Percentiles rank a stretch among this genome's conserved stretches.
These are phyloP conservation scores for Pulveroboletus frians DNA, from an alignment of 768 basidiomycete genomes.

Conservation along the genomic window DNA sequence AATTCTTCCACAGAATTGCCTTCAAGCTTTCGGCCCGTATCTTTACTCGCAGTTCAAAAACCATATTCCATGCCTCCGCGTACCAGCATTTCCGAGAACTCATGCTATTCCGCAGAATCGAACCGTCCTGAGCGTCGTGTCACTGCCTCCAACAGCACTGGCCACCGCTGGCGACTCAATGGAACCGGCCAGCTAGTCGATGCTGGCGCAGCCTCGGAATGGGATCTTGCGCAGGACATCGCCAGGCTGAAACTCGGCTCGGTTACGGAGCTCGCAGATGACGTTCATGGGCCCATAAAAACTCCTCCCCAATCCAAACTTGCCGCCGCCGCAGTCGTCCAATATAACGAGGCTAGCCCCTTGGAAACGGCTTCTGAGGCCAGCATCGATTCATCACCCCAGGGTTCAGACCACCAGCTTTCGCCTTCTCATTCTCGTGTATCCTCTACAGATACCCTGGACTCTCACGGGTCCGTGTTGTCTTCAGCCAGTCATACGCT, in stretches of 20 bases:
- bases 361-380: constrained; percentile 68
- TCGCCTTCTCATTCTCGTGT: constrained; percentile 72
- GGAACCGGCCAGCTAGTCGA: constrained; percentile 59
- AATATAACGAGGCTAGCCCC: constrained; percentile 62
- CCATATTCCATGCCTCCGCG: constrained; percentile 45
- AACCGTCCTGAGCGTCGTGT: constrained; percentile 38
- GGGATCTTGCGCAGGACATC: constrained; percentile 72
- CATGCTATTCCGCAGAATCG: constrained; percentile 17
- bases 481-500: constrained; percentile 54
- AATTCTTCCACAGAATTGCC: constrained; percentile 35
- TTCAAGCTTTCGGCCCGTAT: constrained; percentile 27
- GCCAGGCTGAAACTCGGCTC: constrained; percentile 65
- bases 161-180: constrained; percentile 59
- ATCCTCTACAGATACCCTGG: constrained; percentile 74
- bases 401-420: constrained; percentile 61
- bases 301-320: constrained; percentile 67
- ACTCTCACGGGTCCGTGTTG: constrained; percentile 50
- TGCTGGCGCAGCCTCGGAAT: constrained; percentile 48
- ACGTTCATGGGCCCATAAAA: constrained; percentile 47
- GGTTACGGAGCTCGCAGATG: constrained; percentile 46
- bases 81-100: constrained; percentile 28
- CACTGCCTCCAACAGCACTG: constrained; percentile 33
- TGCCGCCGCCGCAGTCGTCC: constrained; percentile 44
- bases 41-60: constrained; percentile 37
- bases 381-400: constrained; percentile 70